Percentiles rank a stretch among this genome's conserved stretches.
Conservation (phyloP, 345 rosid species). For the Nephelium lappaceum region DNA sequence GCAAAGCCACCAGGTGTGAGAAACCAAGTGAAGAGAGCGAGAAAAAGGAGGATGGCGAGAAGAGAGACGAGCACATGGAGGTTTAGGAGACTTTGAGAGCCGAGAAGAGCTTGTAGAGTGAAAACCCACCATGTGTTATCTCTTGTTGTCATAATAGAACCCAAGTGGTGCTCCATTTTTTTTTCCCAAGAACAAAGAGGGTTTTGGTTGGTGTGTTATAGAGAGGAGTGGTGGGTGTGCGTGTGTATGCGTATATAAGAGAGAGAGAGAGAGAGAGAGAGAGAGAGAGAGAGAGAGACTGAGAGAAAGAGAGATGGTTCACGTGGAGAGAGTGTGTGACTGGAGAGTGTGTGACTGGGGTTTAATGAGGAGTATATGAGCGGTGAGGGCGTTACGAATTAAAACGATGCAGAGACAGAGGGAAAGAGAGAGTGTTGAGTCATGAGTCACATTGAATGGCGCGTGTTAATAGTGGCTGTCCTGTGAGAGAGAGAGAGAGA, state of each 20-base stretch:
- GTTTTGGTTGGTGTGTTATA: slow-evolving; percentile 23
- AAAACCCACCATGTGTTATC: slow-evolving; percentile 63
- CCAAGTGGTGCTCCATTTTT: slow-evolving; percentile 25
- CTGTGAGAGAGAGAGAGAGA: not conserved
- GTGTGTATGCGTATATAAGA: not conserved
- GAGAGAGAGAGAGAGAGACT: no score
- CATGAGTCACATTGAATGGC: not conserved
- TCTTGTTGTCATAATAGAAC: slow-evolving; percentile 28
- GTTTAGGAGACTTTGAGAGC: slow-evolving; percentile 36
- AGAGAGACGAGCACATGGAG: slow-evolving; percentile 40
- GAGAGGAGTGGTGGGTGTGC: not conserved
- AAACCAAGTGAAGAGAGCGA: slow-evolving; percentile 57
- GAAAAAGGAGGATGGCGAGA: slow-evolving; percentile 31
- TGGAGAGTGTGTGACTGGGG: no score
- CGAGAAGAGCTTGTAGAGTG: slow-evolving; percentile 63
- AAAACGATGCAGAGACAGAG: no score
- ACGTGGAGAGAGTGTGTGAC: no score
- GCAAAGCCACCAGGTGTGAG: slow-evolving; percentile 67
- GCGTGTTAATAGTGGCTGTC: not conserved
- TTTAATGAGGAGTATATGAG: no score
- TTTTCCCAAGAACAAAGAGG: slow-evolving; percentile 1
- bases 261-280: not conserved
- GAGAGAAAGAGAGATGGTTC: no score
- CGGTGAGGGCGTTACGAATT: no score
- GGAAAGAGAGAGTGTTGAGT: no score